phyloP scores from a whole-genome alignment of 768 basidiomycete genomes.

The Serendipita vermifera region DNA sequence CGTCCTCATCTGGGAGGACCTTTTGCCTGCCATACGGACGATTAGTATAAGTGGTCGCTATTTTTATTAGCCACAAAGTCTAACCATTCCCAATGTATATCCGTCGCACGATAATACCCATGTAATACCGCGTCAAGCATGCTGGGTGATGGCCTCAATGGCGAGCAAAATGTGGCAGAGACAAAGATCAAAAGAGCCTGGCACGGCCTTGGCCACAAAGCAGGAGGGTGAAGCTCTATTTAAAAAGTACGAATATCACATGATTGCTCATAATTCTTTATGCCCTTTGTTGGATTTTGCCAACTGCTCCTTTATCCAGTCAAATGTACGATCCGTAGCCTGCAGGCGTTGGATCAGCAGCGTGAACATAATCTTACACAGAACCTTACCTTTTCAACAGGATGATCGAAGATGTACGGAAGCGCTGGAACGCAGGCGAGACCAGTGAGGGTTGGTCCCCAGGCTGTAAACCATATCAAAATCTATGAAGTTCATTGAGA shows the following conservation, averaged over 20 bases:
- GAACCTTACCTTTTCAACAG: conserved; percentile 44
- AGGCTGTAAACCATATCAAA: conserved; percentile 22
- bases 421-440: conserved; percentile 54
- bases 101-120: conserved; percentile 4
- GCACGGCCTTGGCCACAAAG: background rate
- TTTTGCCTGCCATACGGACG: conserved; percentile 38
- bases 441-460: conserved; percentile 68
- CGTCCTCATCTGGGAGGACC: conserved; percentile 47
- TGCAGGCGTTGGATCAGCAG: background rate
- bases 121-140: conserved; percentile 4
- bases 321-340: conserved; percentile 48
- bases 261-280: background rate
- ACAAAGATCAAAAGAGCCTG: conserved; percentile 6
- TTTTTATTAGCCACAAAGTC: background rate
- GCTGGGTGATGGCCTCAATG: no score
- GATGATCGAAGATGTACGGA: conserved; percentile 68
- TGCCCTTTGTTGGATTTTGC: conserved; percentile 25
- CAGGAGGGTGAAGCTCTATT: background rate
- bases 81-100: conserved; percentile 8
- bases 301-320: conserved; percentile 50
- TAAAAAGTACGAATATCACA: background rate
- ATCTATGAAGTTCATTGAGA: background rate
- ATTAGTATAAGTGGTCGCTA: background rate
- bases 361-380: background rate
- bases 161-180: conserved; percentile 9